Evolutionary conservation across 495 filamentous ascomycete species (phyloP), one percentile per base, ranked within the genome.

Genomic region (Geoglossum glabrum): DNA sequence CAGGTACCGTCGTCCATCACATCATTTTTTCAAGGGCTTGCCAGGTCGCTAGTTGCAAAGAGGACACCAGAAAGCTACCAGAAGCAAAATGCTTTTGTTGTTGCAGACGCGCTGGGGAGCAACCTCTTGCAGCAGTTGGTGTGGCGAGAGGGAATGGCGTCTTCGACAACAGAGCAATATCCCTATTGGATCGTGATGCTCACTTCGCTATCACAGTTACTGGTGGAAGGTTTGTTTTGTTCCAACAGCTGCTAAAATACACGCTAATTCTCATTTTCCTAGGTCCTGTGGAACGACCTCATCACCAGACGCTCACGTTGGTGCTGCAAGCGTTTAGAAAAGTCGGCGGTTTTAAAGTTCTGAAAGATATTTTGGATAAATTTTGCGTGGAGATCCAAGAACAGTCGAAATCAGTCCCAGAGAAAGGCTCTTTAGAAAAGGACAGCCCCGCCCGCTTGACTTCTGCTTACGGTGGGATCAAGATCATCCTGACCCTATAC

Each of bases 301-400:
- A 68, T n/a, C 68, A 76, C 3, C 81, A 85, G 60, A 79, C 86
- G 30, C 77, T 95, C 47, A 86, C 86, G 8, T 75, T 90, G 17
- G 83, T 95, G 31, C 67, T 96, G 33, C 76, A 89, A 61, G 82
- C 85, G 17, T 96, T 97, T 71, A 92, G 90, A 67, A 81, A 84
- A 50, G 74, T 76, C 55, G 79, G 81, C 43, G 92, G 92, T 1
- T 72, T 98, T 40, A 77, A 80, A 31, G 72, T 78, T 19, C 70
- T 97, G 30, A 87, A 84, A 58, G 71, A 77, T 5, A 81, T 90
- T 61, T 79, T 94, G 21, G 73, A 82, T 50, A 72, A 72, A n/a
- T 90, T 93, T 63, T 79, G 83, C 61, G 70, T 76, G 0, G 82
- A 85, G 57, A 80, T 90, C 61, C 69, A 19, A 64, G 65, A 45